Base-by-base conservation (phyloP, 352 stramenopile genomes). In the Pythium scleroteichum region DNA sequence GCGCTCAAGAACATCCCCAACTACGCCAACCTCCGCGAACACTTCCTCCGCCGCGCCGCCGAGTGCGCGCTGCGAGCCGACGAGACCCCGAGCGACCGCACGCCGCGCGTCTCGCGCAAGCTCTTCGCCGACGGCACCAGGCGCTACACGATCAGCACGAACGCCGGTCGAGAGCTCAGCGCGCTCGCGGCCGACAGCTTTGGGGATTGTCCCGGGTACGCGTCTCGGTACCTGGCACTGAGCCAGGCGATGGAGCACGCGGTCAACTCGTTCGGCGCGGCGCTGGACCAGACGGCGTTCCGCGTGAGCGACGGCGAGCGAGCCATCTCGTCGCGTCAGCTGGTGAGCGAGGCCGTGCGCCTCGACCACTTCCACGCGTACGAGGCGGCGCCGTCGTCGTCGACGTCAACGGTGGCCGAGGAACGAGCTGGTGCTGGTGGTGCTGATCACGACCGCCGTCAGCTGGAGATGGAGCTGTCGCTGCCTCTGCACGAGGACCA, bases 131-230 rank as follows among this genome's bases (percentile, higher is more conserved):
- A 87, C 52, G 78, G 78, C 41, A 87, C 78, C 9, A 68, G 75
- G 29, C 78, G 78, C 38, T 86, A 83, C 60, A 90, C 81, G 35
- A 84, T 90, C 67, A 82, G 76, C 66, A 82, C 75, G 32, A 47
- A 62, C 26, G 75, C 73, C n/a, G 79, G 78, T 6, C 57, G 69
- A 35, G 62, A 78, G 19, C 58, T 77, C 27, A 41, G 77, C 47
- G 53, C 53, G 33, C 24, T 16, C 9, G 35, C 60, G 2, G 51
- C 66, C n/a, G 62, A 57, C 16, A 74, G 59, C 13, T 19, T 20
- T n/a, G 26, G 4, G 5, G 17, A 19, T 13, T 87, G 78, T 40
- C 78, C 78, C 5, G 71, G 75, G 16, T 87, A 80, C 55, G 56
- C 68, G 20, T 54, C 69, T 27, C 54, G 71, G 12, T 75, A 85